phyloP scores from a whole-genome alignment of 176 grass and related monocot species.

The Eleusine coracana region DNA sequence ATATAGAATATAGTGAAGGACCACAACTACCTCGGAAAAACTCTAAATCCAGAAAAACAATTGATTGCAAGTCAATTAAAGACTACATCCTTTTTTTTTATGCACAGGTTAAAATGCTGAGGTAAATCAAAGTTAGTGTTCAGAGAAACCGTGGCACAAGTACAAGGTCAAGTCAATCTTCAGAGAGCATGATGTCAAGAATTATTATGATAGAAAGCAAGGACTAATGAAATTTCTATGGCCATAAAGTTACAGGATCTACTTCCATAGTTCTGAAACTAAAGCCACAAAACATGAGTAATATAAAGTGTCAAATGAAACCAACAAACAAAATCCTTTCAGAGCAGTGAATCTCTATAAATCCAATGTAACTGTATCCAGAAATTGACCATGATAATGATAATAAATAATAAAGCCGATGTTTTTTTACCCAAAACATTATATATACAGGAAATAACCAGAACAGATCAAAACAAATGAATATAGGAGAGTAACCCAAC shows the following conservation, averaged over 20 bases:
- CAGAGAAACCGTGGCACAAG: background rate
- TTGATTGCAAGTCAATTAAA: background rate
- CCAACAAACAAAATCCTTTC: background rate
- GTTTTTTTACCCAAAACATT: background rate
- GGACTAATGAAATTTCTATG: background rate
- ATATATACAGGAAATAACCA: background rate
- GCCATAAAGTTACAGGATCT: background rate
- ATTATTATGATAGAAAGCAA: background rate
- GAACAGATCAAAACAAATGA: background rate
- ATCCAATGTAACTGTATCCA: background rate
- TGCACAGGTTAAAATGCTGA: background rate
- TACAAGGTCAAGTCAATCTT: background rate
- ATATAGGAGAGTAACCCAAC: conserved; percentile 42
- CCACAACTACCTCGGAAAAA: background rate
- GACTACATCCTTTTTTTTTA: background rate
- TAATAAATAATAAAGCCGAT: background rate
- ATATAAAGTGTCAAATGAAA: background rate
- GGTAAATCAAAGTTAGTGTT: background rate
- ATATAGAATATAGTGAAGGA: too few species aligned
- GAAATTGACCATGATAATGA: background rate
- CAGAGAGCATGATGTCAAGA: background rate
- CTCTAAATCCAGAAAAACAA: background rate
- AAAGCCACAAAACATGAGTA: background rate
- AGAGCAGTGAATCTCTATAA: background rate
- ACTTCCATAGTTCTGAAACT: background rate